Base-by-base conservation (phyloP, 148 eudicot genomes). In the Limonium bicolor region DNA sequence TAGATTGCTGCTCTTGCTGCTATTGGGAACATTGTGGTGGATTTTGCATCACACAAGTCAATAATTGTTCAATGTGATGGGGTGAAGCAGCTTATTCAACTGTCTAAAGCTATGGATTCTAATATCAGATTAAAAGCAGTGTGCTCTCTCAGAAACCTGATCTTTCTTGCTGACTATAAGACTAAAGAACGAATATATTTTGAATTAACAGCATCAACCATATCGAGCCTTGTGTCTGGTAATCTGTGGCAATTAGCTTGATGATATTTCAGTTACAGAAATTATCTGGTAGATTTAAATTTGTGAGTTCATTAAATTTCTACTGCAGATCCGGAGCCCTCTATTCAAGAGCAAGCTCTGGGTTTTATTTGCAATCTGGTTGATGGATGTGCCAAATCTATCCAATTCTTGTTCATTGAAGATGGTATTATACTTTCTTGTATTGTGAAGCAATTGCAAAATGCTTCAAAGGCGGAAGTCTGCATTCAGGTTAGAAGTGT, bases 311-410 rank as follows among this genome's bases (percentile, higher is more conserved):
- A 1, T 36, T 15, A 1, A 14, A 17, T 12, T 22, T 22, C 3
- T 15, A 6, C 26, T 58, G 46, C 72, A 92, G 99, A 92, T 58
- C 73, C 80, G 25, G 95, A 81, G 63, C 71, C 86, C 20, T 62
- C 74, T 47, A 88, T 92, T 46, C 99, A 92, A 72, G 94, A 75
- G 72, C 99, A 85, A 73, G 85, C 95, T 54, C 62, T 92, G 51
- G 78, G 74, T 40, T 65, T 92, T 50, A 67, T 78, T 35, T 66
- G 99, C 33, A 85, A 85, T 66, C 78, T 92, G 42, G 82, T 81
- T 49, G 88, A 81, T 61, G 99, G 95, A 27, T 48, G 64, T 63
- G 32, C 61, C 24, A 81, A 78, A 18, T 73, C 78, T 55, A 67
- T 81, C 15, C 76, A 74, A 22, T 68, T 68, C 63, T 56, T 78